These are phyloP conservation scores for Brassica nigra DNA, from an alignment of 345 rosid species.

Conservation along the genomic window DNA sequence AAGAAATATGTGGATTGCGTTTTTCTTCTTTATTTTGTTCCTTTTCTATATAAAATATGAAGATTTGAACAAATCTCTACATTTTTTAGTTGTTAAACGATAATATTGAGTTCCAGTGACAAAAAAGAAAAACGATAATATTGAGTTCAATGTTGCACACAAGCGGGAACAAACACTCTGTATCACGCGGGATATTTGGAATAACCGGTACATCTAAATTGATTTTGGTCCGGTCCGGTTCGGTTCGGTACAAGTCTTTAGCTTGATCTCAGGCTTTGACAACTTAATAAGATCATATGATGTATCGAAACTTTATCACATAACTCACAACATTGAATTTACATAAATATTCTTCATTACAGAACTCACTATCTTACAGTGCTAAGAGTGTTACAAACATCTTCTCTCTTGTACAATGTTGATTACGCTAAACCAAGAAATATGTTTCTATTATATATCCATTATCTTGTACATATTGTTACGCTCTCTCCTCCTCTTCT, in stretches of 20 bases:
- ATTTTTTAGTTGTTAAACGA: background rate
- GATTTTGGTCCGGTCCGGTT: background rate
- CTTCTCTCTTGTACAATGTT: constrained; percentile 4
- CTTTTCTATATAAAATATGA: background rate
- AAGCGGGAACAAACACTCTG: background rate
- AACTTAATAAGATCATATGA: background rate
- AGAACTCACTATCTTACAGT: background rate
- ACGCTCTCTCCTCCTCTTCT: constrained; percentile 44
- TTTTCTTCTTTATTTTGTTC: background rate
- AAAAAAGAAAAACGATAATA: too few relatives aligned
- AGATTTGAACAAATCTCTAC: background rate
- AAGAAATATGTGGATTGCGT: background rate
- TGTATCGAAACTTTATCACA: background rate
- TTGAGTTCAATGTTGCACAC: background rate
- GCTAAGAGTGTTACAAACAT: background rate
- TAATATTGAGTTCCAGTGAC: background rate
- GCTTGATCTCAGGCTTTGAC: background rate
- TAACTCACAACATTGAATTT: background rate
- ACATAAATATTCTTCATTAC: background rate
- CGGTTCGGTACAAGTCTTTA: background rate
- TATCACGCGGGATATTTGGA: background rate
- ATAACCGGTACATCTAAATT: background rate
- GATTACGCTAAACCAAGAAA: constrained; percentile 8
- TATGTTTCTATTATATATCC: background rate
- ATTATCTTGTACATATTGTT: background rate